Evolutionary conservation across 164 flowering plant species (phyloP).

Genomic region (Vitis labrusca): DNA sequence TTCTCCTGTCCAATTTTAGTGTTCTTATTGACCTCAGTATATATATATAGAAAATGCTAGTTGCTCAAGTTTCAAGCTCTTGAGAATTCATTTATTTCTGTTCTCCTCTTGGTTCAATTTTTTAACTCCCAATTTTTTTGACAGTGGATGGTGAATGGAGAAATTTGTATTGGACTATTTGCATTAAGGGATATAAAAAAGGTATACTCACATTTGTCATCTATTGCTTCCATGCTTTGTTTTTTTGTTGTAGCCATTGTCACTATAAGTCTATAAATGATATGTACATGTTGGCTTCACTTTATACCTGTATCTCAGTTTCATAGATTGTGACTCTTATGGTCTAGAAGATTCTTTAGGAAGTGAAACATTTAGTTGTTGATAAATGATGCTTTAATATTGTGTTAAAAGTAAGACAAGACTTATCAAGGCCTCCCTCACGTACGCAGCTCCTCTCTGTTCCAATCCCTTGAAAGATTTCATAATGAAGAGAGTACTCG

Average conservation of each 20-base stretch:
- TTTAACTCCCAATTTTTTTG: conserved; percentile 7
- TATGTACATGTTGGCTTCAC: not conserved
- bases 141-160: conserved; percentile 99
- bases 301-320: not conserved
- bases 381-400: not conserved
- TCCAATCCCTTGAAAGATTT: no score
- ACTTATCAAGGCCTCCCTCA: not conserved
- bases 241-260: conserved; percentile 4
- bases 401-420: not conserved
- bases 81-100: not conserved
- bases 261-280: not conserved
- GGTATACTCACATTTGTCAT: conserved; percentile 42
- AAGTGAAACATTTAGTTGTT: not conserved
- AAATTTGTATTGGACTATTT: conserved; percentile 94
- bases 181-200: conserved; percentile 82
- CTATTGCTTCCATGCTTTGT: not conserved
- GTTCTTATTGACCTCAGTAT: not conserved
- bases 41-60: not conserved
- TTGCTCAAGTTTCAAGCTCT: not conserved
- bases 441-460: no score
- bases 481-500: no score
- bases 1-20: not conserved
- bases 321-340: not conserved
- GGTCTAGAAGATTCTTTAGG: not conserved
- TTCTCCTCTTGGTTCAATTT: not conserved